Conservation (phyloP, 257 asterid species). For the Scutellaria minor region DNA sequence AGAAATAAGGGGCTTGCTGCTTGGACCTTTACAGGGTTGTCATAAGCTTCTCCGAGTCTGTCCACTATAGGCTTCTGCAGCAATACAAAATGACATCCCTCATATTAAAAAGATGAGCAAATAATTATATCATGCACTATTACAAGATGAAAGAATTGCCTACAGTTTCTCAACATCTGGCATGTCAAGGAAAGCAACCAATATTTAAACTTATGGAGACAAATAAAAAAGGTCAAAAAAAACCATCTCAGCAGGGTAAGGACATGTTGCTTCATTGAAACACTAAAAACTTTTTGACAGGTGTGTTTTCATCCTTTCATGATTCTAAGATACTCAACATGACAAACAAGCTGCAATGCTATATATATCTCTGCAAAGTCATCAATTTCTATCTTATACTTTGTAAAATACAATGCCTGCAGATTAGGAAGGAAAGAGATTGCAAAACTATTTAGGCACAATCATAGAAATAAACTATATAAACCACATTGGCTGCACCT, state of each 20-base stretch:
- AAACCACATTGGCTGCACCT: too few relatives aligned
- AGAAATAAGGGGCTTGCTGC: conserved; percentile 11
- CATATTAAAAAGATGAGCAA: conserved; percentile 14
- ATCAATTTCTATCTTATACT: conserved; percentile 12
- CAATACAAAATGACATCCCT: conserved; percentile 17
- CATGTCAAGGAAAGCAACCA: conserved; percentile 16
- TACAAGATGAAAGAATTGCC: conserved; percentile 9
- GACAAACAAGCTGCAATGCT: neutral
- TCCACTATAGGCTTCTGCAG: conserved; percentile 86
- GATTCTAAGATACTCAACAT: neutral
- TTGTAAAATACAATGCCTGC: neutral
- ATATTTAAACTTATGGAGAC: neutral
- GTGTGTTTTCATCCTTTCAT: neutral
- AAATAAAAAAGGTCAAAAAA: neutral
- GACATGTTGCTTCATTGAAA: conserved; percentile 14
- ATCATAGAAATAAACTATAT: neutral
- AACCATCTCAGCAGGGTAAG: neutral
- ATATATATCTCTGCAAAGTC: neutral
- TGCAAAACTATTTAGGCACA: neutral
- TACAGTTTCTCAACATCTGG: conserved; percentile 9
- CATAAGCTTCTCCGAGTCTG: conserved; percentile 91
- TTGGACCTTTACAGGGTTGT: conserved; percentile 71
- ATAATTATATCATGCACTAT: neutral
- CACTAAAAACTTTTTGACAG: neutral
- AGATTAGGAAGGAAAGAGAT: neutral